phyloP scores from a whole-genome alignment of 176 grass and related monocot species.

The Juncus inflexus region DNA sequence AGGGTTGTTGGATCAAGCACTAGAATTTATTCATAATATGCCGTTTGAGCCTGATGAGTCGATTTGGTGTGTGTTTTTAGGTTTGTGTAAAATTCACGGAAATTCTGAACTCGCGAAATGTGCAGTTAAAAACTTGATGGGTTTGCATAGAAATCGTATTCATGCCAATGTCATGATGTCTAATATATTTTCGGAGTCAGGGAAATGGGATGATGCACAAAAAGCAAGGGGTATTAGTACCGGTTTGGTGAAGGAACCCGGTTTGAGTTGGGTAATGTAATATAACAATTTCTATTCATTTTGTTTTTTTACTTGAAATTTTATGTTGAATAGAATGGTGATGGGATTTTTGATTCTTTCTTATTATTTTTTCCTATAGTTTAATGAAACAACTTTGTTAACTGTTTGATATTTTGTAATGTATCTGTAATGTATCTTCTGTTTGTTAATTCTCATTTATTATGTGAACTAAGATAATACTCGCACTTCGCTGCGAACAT shows the following conservation, averaged over 20 bases:
- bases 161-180: conserved; percentile 30
- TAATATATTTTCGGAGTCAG: conserved; percentile 37
- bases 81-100: conserved; percentile 43
- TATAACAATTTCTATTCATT: neutral
- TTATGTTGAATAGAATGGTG: too few species aligned
- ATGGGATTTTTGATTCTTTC: too few species aligned
- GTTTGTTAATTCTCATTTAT: too few species aligned
- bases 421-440: too few species aligned
- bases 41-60: conserved; percentile 37
- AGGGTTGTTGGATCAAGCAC: conserved; percentile 33
- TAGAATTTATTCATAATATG: conserved; percentile 25
- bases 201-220: conserved; percentile 34
- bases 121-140: conserved; percentile 19
- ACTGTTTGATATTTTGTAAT: too few species aligned
- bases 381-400: too few species aligned
- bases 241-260: conserved; percentile 28
- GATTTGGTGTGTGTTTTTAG: conserved; percentile 32
- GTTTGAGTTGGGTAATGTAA: conserved; percentile 39
- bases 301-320: too few species aligned
- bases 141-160: conserved; percentile 12
- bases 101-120: conserved; percentile 30
- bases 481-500: too few species aligned
- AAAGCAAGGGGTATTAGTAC: conserved; percentile 14
- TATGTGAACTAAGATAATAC: too few species aligned
- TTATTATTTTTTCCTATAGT: too few species aligned